phyloP scores from a whole-genome alignment of 306 rosid genomes.

The Dalbergia cochinchinensis region DNA sequence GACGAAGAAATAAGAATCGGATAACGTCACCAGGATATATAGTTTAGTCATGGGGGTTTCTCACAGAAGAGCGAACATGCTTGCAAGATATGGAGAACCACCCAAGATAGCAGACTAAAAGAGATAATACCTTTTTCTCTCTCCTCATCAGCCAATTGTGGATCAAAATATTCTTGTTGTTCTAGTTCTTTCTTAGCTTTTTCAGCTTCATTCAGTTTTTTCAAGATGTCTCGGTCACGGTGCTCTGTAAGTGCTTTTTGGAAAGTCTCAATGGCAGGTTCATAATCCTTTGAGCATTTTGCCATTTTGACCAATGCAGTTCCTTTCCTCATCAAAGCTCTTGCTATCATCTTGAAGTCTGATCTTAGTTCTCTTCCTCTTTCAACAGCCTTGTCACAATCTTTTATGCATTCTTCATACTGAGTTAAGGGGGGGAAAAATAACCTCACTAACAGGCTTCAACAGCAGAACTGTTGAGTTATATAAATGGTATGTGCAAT shows the following conservation, averaged over 20 bases:
- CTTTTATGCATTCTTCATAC: conserved; percentile 80
- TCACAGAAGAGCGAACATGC: background rate
- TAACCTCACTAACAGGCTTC: background rate
- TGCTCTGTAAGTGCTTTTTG: conserved; percentile 94
- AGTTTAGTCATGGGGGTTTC: background rate
- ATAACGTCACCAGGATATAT: background rate
- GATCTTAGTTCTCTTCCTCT: conserved; percentile 84
- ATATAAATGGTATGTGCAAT: background rate
- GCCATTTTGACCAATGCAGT: conserved; percentile 76
- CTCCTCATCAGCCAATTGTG: conserved; percentile 77
- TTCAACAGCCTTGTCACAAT: conserved; percentile 89
- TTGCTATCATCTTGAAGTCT: conserved; percentile 81
- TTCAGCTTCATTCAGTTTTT: conserved; percentile 78
- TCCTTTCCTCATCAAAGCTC: conserved; percentile 89
- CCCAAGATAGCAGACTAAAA: background rate
- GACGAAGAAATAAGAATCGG: background rate
- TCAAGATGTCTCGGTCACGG: conserved; percentile 79
- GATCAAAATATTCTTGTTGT: conserved; percentile 80
- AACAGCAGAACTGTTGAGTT: background rate
- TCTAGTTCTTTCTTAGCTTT: conserved; percentile 81
- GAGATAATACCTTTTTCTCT: conserved; percentile 76
- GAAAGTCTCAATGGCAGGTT: conserved; percentile 77
- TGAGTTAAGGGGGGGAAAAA: conserved; percentile 5
- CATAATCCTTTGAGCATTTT: conserved; percentile 74
- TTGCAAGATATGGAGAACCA: conserved; percentile 1